phyloP scores from a whole-genome alignment of 148 eudicot species.

The Pouteria glomerata region DNA sequence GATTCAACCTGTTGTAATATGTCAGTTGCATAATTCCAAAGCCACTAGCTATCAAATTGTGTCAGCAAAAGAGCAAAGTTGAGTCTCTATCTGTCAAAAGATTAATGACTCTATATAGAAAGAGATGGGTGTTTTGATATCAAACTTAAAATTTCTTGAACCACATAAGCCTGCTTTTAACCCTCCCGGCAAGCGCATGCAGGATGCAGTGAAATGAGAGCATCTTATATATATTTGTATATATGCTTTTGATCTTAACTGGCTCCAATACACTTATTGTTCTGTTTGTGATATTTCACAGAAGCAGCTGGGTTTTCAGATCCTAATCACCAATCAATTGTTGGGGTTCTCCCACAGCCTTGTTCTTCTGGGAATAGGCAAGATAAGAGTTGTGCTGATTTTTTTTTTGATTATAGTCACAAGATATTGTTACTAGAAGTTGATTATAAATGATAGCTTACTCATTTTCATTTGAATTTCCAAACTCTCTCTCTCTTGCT shows the following conservation, averaged over 20 bases:
- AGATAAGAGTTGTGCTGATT: slow-evolving; percentile 21
- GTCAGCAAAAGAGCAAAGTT: too few relatives aligned
- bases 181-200: too few relatives aligned
- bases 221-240: background rate
- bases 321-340: slow-evolving; percentile 44
- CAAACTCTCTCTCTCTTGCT: background rate
- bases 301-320: slow-evolving; percentile 42
- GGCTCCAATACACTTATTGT: background rate
- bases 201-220: background rate
- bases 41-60: too few relatives aligned
- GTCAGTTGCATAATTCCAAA: too few relatives aligned
- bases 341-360: slow-evolving; percentile 72
- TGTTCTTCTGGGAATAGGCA: slow-evolving; percentile 63
- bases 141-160: background rate
- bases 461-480: background rate
- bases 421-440: background rate
- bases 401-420: background rate
- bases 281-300: slow-evolving; percentile 22
- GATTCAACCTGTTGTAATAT: background rate
- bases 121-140: background rate
- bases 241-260: background rate
- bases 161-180: too few relatives aligned
- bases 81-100: background rate
- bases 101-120: background rate
- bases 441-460: background rate